Evolutionary conservation across 1,284 basidiomycete genomes (phyloP), one percentile per base, ranked within the genome.

Genomic region (Rhizoctonia solani): DNA sequence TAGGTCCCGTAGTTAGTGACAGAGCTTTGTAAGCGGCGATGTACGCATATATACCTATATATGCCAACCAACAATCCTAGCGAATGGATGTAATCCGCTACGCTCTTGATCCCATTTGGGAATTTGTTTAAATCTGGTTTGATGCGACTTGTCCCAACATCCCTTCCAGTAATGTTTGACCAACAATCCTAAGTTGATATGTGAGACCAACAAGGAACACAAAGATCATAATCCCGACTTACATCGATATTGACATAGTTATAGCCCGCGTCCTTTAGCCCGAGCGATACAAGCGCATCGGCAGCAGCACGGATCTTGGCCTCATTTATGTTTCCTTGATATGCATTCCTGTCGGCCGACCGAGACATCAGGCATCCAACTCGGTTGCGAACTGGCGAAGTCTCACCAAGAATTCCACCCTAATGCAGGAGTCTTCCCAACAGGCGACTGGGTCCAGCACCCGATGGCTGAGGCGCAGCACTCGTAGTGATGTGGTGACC

Each of bases 231-330:
- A 47, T 29, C 46, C n/a, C 21, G 6, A 52, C 77, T 30, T 71
- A 83, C 82, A 73, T 84, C 83, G 59, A 85, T 82, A 73, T 84
- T 84, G 63, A 85, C 76, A 71, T 84, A 84, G 71, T 82, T 72
- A 66, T 85, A 85, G 2, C 83, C 83, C 13, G 77, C 82, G 53
- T 76, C 77, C 70, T 81, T 80, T 25, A 85, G 75, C 6, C 83
- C 83, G 5, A 83, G 76, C 4, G 78, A 79, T 9, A 81, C 72
- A 61, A 85, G 79, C 37, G 79, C 76, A 65, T 81, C 80, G 16
- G 82, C 83, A 5, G 82, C 82, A 29, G 77, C 77, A 49, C 84
- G 71, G 30, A 85, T 74, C 69, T 81, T 82, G 6, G 77, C 70
- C 59, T 80, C 81, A 65, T 78, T 80, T 69, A 84, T 81, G 65